Conservation (phyloP, 352 stramenopile species). For the Phytopythium vexans region DNA sequence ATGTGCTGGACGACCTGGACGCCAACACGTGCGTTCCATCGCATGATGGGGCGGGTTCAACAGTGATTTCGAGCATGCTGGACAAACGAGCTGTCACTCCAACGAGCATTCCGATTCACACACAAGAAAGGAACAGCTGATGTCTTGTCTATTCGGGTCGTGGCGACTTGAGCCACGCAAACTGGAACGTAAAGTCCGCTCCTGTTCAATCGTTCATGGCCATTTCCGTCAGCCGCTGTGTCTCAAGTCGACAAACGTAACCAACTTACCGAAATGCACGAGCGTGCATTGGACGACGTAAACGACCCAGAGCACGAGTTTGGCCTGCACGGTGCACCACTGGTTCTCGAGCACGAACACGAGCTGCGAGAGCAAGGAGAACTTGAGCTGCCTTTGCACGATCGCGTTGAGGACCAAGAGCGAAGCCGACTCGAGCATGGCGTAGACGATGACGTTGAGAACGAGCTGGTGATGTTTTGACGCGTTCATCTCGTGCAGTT, state of each 20-base stretch:
- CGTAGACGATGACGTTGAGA: constrained; percentile 13
- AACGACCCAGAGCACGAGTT: constrained; percentile 21
- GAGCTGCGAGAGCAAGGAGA: constrained; percentile 18
- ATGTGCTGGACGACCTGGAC: constrained; percentile 74
- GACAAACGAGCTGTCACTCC: no score
- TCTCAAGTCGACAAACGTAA: not conserved
- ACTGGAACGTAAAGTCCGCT: constrained; percentile 12
- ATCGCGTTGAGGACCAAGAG: constrained; percentile 8
- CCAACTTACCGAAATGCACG: constrained; percentile 14
- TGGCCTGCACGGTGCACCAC: constrained; percentile 18
- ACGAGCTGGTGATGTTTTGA: constrained; percentile 9
- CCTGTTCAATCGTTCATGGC: not conserved
- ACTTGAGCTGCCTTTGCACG: constrained; percentile 13
- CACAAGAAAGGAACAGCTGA: no score
- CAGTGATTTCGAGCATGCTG: no score
- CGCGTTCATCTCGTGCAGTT: constrained; percentile 12
- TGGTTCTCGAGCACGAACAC: constrained; percentile 21
- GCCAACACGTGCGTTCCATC: constrained; percentile 49
- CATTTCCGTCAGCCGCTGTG: not conserved
- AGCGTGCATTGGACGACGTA: constrained; percentile 19
- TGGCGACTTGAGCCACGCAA: constrained; percentile 4
- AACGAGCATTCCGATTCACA: no score
- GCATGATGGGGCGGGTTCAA: no score
- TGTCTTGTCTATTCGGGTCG: no score
- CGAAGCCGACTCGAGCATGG: constrained; percentile 12